These are phyloP conservation scores for Phoma sp. DNA, from an alignment of 2,329 filamentous ascomycete genomes.

Conservation along the genomic window DNA sequence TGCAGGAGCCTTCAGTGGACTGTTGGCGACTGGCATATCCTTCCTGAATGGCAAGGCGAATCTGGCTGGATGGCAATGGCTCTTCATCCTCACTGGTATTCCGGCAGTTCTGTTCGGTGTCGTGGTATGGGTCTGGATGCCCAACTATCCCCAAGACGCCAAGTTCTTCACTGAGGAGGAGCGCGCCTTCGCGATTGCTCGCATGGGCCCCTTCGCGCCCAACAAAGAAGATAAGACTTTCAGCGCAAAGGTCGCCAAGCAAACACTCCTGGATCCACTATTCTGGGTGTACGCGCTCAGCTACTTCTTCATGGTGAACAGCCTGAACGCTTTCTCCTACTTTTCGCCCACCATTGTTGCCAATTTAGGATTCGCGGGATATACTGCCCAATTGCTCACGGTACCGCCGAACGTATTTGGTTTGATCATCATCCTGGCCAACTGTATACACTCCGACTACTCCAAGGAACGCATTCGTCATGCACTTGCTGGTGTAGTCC, in stretches of 20 bases:
- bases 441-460: constrained; percentile 32
- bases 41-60: constrained; percentile 68
- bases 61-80: constrained; percentile 48
- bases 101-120: constrained; percentile 72
- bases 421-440: constrained; percentile 56
- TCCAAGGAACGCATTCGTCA: constrained; percentile 32
- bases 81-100: constrained; percentile 68
- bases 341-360: constrained; percentile 72
- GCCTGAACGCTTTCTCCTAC: constrained; percentile 50
- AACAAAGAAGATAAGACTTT: constrained; percentile 52
- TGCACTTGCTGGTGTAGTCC: constrained; percentile 22
- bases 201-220: constrained; percentile 61
- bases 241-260: constrained; percentile 56
- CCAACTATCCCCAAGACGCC: constrained; percentile 77
- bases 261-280: constrained; percentile 58
- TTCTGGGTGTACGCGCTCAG: constrained; percentile 60
- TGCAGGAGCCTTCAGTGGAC: constrained; percentile 76
- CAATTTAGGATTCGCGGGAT: constrained; percentile 62
- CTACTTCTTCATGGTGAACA: constrained; percentile 48
- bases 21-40: constrained; percentile 73
- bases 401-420: constrained; percentile 70
- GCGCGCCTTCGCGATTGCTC: constrained; percentile 71
- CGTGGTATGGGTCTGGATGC: constrained; percentile 74
- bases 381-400: constrained; percentile 71
- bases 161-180: constrained; percentile 74